Base-by-base conservation (phyloP, 148 eudicot species). In the Vaccinium darrowii region DNA sequence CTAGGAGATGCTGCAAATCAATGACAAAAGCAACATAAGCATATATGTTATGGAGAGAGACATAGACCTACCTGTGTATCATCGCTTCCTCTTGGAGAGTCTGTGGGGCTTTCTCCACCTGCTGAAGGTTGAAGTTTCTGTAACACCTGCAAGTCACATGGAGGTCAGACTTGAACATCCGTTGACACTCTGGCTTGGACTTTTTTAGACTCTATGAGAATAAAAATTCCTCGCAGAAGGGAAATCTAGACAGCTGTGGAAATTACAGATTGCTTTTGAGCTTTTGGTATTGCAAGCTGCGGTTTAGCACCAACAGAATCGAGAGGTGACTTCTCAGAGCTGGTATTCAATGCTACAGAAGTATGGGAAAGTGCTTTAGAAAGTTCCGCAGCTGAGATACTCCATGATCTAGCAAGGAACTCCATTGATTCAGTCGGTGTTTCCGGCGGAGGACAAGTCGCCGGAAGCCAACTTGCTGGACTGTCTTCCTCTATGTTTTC, bases 341-440 rank as follows among this genome's bases (percentile, higher is more conserved):
- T 84, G 39, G 84, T 88, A 33, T 5, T 13, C 3, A 76, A 53
- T 52, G 47, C 53, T 54, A n/a, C 58, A 11, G 81, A 85, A 43
- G 90, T 87, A 85, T 89, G 86, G 43, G 90, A 83, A 14, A 93
- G 94, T 69, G 95, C 94, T 82, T 94, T 91, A 7, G 98, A 91
- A 23, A 96, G 90, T 86, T 96, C 94, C 27, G 85, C 86, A 10
- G 98, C 98, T 1, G 98, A 96, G 51, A 96, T 87, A 82, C 99
- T 96, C 99, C 99, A 96, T 53, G 99, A 94, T 82, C 99, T 86
- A 2, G 95, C 94, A 51, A 96, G 88, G 83, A 91, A 96, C 90
- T 94, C 99, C 99, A 94, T 94, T 47, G 97, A 88, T 85, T 96
- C 94, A 0, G 92, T 92, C 0, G 95, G 98, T 8, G 98, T 92